phyloP scores from a whole-genome alignment of 2,329 filamentous ascomycete species.

The Sporothrix humicola region DNA sequence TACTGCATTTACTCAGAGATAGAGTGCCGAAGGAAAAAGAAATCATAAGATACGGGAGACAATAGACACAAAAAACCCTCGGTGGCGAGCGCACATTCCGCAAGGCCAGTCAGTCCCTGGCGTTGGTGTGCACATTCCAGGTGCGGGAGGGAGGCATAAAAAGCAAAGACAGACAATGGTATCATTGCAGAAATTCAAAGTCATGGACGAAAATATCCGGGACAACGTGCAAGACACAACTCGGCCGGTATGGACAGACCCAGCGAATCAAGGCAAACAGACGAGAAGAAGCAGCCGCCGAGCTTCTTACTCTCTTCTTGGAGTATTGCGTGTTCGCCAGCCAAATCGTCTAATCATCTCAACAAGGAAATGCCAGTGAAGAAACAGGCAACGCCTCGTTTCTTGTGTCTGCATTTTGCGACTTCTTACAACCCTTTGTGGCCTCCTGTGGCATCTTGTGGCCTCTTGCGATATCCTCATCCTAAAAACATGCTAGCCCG shows the following conservation, averaged over 20 bases:
- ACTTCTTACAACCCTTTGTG: neutral
- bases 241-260: slow-evolving; percentile 7
- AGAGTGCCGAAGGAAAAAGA: neutral
- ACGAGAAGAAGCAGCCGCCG: neutral
- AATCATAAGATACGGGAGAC: neutral
- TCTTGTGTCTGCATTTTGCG: neutral
- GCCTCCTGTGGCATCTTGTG: neutral
- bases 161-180: neutral
- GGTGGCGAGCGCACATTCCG: slow-evolving; percentile 7
- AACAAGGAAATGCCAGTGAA: slow-evolving; percentile 1
- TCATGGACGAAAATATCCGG: neutral
- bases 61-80: neutral
- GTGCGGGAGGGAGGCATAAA: neutral
- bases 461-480: neutral
- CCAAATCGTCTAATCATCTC: neutral
- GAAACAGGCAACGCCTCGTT: neutral
- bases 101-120: neutral
- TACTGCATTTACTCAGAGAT: neutral
- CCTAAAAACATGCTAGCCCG: slow-evolving; percentile 3
- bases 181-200: neutral
- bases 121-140: slow-evolving; percentile 4
- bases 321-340: neutral
- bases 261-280: slow-evolving; percentile 14
- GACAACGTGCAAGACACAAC: slow-evolving; percentile 9
- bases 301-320: neutral